A percentile compares a stretch with the other conserved stretches of the same genome.
Conservation (phyloP, 1,284 basidiomycete species). For the Tranzscheliella williamsii region DNA sequence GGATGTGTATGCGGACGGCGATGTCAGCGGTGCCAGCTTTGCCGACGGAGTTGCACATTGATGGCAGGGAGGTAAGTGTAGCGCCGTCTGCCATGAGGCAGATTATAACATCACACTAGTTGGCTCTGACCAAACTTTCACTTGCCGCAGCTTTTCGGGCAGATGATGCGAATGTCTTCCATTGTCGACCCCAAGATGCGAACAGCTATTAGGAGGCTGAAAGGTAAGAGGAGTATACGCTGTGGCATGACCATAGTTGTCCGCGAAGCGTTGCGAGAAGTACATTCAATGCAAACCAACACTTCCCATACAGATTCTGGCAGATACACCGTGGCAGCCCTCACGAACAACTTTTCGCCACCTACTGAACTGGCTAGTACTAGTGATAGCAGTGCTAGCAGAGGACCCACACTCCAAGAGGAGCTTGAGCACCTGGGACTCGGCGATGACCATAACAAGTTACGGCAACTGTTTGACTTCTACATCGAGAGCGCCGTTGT, state of each 20-base stretch:
- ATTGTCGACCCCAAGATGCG: constrained; percentile 51
- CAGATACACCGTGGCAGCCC: constrained; percentile 56
- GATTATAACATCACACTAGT: neutral
- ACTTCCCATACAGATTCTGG: constrained; percentile 39
- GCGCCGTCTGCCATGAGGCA: neutral
- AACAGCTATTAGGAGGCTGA: constrained; percentile 43
- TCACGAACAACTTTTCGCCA: constrained; percentile 61
- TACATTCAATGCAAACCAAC: too few species aligned
- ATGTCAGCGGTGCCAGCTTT: constrained; percentile 50
- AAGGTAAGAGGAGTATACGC: constrained; percentile 9
- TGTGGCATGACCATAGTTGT: too few species aligned
- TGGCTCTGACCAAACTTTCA: neutral
- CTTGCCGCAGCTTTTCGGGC: constrained; percentile 58
- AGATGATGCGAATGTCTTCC: constrained; percentile 59
- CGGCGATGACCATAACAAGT: constrained; percentile 12
- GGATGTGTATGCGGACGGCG: too few species aligned
- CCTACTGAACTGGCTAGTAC: constrained; percentile 32
- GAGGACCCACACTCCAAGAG: constrained; percentile 35
- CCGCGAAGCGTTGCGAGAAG: too few species aligned
- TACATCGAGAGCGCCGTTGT: constrained; percentile 61
- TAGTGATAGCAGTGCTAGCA: constrained; percentile 1
- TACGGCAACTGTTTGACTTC: constrained; percentile 57
- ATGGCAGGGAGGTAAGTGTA: constrained; percentile 38
- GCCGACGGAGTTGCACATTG: constrained; percentile 16
- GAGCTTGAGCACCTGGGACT: constrained; percentile 50